Base-by-base conservation (phyloP, 306 rosid species). In the Delonix regia region DNA sequence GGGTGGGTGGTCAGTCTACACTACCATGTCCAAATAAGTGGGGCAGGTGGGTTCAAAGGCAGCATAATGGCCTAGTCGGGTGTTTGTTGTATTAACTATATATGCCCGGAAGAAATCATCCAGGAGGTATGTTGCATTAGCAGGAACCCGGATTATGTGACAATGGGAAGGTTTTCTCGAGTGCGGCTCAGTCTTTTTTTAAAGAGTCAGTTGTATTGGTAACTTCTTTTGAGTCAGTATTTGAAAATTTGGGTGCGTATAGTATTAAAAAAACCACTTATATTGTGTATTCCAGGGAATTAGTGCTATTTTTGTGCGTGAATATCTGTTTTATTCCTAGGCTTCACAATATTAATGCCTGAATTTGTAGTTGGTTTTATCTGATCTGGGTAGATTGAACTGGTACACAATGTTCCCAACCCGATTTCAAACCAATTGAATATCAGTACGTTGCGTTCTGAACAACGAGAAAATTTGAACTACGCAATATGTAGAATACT, bases 1-100 rank as follows among this genome's bases (percentile, higher is more conserved):
- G 52, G 87, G 81, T 80, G 85, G 87, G 89, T 90, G 85, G 88
- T 90, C 88, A 74, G 84, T 86, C 52, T 86, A 81, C 78, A 69
- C 91, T 83, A 48, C 84, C 80, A 78, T 84, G 89, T 81, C 91
- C 92, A 67, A 88, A 78, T 87, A 81, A 88, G 75, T 53, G 69
- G 76, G 75, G 78, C 61, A 65, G 89, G 83, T 82, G 81, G 86
- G 90, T 83, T 88, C 75, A 76, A 70, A 44, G 39, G 82, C 89
- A 78, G 87, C 89, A 83, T 83, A 83, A 49, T 71, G 83, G 69
- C 83, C 78, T 69, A 75, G 83, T 78, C 56, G 71, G 70, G 85
- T 41, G 76, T 28, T 77, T 77, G 75, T 71, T 51, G 42, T 85
- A 59, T 55, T 75, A 71, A 79, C 21, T 73, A 49, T 71, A 51